Evolutionary conservation across 495 filamentous ascomycete genomes (phyloP).

Genomic region (Neurospora tetrasperma): DNA sequence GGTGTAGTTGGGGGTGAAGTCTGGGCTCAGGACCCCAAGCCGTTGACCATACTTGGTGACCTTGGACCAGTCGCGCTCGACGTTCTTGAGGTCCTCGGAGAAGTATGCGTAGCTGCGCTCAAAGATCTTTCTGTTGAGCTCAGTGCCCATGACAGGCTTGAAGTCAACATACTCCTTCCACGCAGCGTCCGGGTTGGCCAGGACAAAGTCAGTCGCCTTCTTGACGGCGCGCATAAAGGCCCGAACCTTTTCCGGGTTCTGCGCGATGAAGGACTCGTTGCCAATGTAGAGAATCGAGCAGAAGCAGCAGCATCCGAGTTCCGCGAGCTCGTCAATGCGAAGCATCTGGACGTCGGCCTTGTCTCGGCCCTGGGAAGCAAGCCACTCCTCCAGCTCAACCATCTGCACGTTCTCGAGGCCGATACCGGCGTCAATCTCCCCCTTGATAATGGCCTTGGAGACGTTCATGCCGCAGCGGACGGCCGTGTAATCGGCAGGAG

Average conservation of each 20-base stretch:
- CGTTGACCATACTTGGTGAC: slow-evolving; percentile 60
- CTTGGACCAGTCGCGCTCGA: slow-evolving; percentile 57
- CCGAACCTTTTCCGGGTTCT: slow-evolving; percentile 46
- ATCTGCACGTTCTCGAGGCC: slow-evolving; percentile 66
- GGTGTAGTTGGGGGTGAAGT: slow-evolving; percentile 57
- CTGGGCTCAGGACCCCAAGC: slow-evolving; percentile 45
- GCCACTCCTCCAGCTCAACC: slow-evolving; percentile 64
- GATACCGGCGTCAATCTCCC: slow-evolving; percentile 58
- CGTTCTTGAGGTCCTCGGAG: slow-evolving; percentile 60
- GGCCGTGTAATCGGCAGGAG: slow-evolving; percentile 56
- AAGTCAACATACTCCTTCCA: slow-evolving; percentile 56
- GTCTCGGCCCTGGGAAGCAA: slow-evolving; percentile 46
- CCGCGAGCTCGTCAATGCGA: slow-evolving; percentile 61
- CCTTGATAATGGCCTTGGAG: slow-evolving; percentile 47
- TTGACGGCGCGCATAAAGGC: slow-evolving; percentile 60
- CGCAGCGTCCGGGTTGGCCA: slow-evolving; percentile 45
- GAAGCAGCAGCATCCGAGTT: slow-evolving; percentile 67
- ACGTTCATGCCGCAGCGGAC: slow-evolving; percentile 47
- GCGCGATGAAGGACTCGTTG: slow-evolving; percentile 51
- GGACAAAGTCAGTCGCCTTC: slow-evolving; percentile 55
- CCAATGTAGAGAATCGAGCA: slow-evolving; percentile 63
- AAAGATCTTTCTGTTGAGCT: slow-evolving; percentile 61
- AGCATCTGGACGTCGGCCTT: slow-evolving; percentile 58
- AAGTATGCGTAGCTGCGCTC: slow-evolving; percentile 64
- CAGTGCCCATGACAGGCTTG: slow-evolving; percentile 55